Base-by-base conservation (phyloP, 2,329 filamentous ascomycete genomes). In the Coleophoma eucalyptorum region DNA sequence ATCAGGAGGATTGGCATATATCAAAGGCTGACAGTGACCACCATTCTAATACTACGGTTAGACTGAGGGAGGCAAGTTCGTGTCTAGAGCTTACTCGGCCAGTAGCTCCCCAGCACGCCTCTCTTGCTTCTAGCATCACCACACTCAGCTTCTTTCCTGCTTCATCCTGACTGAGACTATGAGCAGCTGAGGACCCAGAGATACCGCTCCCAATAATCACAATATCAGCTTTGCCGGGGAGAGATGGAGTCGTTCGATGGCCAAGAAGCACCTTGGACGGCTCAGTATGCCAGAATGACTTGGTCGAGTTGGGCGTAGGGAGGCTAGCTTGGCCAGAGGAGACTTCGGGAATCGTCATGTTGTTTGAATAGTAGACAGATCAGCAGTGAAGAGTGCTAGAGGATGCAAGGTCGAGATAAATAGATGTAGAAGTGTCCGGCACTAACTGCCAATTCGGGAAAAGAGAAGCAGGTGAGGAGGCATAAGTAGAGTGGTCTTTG, bases 91-190 rank as follows among this genome's bases (percentile, higher is more conserved):
- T 75, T 62, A 89, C 86, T 62, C 88, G 72, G n/a, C 89, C 88
- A 1, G 88, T 93, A n/a, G 89, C 89, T 16, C 89, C 89, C 80
- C 81, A 91, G 63, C 88, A 92, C 4, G 84, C 87, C 71, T 92
- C 88, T 60, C 89, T 76, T 13, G 89, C 89, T 69, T 93, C 89
- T 5, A 93, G 74, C 72, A 92, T 78, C 5, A 92, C 74, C 7
- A 91, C 78, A n/a, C 69, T 74, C 52, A 76, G 70, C 5, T 54
- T 49, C 34, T 55, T 75, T 72, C 37, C 70, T 52, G 66, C 55
- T 55, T 71, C 50, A 71, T 74, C 62, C 70, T 78, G 67, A 53
- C 62, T 54, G 47, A 90, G 72, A 62, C 81, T 83, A 55, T 81
- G 76, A 3, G 86, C 86, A 0, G 83, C 85, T 67, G 86, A 88